These are phyloP conservation scores for Juglanconis juglandina DNA, from an alignment of 2,329 filamentous ascomycete species.

Conservation along the genomic window DNA sequence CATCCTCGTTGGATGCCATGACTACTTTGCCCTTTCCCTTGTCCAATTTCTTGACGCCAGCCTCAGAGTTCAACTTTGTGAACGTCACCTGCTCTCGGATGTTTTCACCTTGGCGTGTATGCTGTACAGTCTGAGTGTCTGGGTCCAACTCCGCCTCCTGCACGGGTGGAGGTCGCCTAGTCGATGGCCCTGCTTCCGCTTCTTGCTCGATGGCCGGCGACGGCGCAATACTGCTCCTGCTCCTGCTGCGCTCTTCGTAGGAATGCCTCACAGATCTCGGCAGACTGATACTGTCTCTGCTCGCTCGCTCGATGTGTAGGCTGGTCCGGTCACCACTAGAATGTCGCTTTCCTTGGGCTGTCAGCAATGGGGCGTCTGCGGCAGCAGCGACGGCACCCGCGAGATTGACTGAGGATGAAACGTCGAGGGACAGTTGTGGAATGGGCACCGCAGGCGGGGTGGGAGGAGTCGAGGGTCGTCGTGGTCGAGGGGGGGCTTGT, in stretches of 20 bases:
- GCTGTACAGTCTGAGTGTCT: constrained; percentile 25
- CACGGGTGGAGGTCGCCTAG: constrained; percentile 13
- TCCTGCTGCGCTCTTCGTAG: constrained; percentile 42
- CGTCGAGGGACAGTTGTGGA: constrained; percentile 40
- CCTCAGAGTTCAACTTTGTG: background rate
- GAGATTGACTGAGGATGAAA: constrained; percentile 34
- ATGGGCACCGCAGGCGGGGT: constrained; percentile 48
- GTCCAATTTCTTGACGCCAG: constrained; percentile 23
- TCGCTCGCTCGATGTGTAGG: constrained; percentile 47
- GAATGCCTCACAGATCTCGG: constrained; percentile 53
- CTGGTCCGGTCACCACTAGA: constrained; percentile 43
- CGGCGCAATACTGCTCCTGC: constrained; percentile 26
- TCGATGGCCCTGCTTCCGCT: constrained; percentile 18
- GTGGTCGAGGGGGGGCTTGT: constrained; percentile 28
- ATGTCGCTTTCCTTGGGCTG: constrained; percentile 48
- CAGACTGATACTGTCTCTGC: constrained; percentile 49
- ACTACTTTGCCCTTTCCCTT: constrained; percentile 51
- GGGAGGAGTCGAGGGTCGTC: constrained; percentile 52
- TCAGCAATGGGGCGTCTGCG: constrained; percentile 50
- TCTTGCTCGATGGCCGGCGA: constrained; percentile 25
- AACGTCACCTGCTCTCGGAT: constrained; percentile 4
- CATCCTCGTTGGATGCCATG: constrained; percentile 37
- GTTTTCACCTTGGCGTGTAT: background rate
- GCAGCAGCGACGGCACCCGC: constrained; percentile 36
- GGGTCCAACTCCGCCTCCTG: constrained; percentile 23